Base-by-base conservation (phyloP, 2,329 filamentous ascomycete genomes). In the Cadophora malorum region DNA sequence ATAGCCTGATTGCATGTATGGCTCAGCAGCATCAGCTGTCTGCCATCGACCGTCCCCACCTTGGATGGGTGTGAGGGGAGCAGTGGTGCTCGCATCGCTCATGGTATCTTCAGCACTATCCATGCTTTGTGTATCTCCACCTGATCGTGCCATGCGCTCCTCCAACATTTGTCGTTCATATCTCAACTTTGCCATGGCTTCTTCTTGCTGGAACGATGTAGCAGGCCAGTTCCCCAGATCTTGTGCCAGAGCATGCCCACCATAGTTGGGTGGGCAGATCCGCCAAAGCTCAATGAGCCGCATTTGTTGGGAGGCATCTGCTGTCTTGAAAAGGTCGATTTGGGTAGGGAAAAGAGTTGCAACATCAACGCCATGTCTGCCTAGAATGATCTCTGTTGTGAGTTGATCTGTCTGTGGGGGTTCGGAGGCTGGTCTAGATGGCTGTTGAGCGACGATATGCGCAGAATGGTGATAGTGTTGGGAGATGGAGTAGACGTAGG, bases 1-100 rank as follows among this genome's bases (percentile, higher is more conserved):
- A 77, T 97, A 97, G 16, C 94, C 94, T 7, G 88, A 90, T 59
- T 87, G 79, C 86, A 97, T 96, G 79, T 97, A 97, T 0, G 93
- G 93, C 70, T 75, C 80, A 23, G 72, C 73, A 62, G 69, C 73
- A 25, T 69, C 59, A 66, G 77, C 33, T 74, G 72, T 45, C 50
- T 64, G 74, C 86, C 87, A 89, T 63, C 83, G 82, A 31, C 86
- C 83, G 68, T 88, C 84, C 9, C 79, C 78, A 3, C 80, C 81
- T 76, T 90, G 87, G 8, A 83, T 78, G 0, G 83, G 80, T 1
- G 82, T 83, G 4, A 71, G 84, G 75, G 21, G 83, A 76, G 71
- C 70, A 14, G 75, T 75, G 66, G 71, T 76, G 41, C 73, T 77
- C 14, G 76, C 70, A 68, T 77, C 75, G 59, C 76, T 78, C 76